phyloP scores from a whole-genome alignment of 2,329 filamentous ascomycete genomes.

The Septoria linicola region DNA sequence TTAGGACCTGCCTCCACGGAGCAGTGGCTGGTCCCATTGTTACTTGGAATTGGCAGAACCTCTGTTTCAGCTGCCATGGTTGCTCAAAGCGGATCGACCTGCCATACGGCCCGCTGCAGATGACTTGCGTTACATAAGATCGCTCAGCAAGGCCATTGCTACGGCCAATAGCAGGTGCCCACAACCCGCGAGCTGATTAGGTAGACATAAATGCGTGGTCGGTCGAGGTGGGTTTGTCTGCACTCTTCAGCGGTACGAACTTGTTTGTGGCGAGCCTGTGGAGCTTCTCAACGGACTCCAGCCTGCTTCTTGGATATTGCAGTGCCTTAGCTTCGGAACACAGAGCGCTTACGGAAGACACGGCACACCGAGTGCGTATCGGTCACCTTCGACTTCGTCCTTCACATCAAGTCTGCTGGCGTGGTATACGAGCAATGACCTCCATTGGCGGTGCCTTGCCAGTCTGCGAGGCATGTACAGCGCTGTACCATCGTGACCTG shows the following conservation, averaged over 20 bases:
- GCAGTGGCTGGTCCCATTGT: conserved; percentile 23
- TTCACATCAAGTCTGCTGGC: neutral
- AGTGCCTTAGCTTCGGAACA: conserved; percentile 17
- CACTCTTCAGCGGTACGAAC: neutral
- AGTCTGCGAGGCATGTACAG: too few relatives aligned
- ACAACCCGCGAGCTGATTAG: neutral
- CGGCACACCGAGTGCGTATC: conserved; percentile 7
- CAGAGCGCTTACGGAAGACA: conserved; percentile 25
- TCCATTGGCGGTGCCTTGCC: neutral
- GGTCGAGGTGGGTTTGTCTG: conserved; percentile 3
- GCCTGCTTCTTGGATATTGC: conserved; percentile 14
- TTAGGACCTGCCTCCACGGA: conserved; percentile 16
- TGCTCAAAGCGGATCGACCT: conserved; percentile 10
- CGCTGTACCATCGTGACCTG: too few relatives aligned
- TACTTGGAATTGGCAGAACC: conserved; percentile 12
- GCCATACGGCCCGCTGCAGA: conserved; percentile 17
- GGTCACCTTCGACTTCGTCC: too few relatives aligned
- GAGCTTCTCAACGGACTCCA: conserved; percentile 7
- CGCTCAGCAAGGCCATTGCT: neutral
- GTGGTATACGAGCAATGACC: neutral
- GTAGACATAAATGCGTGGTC: conserved; percentile 6
- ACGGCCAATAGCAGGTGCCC: neutral
- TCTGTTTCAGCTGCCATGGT: conserved; percentile 20
- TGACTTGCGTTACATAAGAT: conserved; percentile 16
- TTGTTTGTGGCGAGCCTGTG: conserved; percentile 22